Conservation (phyloP, 1,284 basidiomycete species). For the Ganoderma sp. region DNA sequence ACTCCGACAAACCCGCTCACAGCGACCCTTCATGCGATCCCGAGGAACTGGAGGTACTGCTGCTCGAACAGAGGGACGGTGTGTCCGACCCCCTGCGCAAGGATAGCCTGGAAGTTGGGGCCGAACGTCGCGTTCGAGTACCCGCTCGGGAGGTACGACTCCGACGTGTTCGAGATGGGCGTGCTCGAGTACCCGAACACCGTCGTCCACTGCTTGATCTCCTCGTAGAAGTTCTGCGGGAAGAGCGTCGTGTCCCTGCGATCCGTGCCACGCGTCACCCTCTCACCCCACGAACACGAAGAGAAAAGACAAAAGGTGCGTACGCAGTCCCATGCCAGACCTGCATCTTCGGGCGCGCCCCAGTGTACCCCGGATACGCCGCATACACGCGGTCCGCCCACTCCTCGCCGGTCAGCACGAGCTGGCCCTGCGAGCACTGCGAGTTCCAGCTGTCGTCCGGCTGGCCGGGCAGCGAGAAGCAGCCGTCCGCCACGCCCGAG, state of each 20-base stretch:
- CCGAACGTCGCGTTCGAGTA: constrained; percentile 56
- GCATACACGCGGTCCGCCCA: constrained; percentile 54
- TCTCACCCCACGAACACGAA: background rate
- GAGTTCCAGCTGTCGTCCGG: constrained; percentile 53
- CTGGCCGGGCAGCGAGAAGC: constrained; percentile 52
- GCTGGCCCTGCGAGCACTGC: constrained; percentile 46
- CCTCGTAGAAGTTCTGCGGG: constrained; percentile 57
- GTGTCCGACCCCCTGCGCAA: constrained; percentile 51
- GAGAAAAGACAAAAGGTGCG: constrained; percentile 29
- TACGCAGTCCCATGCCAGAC: constrained; percentile 61
- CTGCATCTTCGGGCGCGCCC: constrained; percentile 56
- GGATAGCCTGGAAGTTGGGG: constrained; percentile 52
- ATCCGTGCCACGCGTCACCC: background rate
- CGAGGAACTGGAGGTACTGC: constrained; percentile 31
- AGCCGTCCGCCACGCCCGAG: constrained; percentile 61
- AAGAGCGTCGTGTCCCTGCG: constrained; percentile 55
- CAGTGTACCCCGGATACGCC: constrained; percentile 58
- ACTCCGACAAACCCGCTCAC: background rate
- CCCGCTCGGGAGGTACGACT: constrained; percentile 37
- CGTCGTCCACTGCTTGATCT: constrained; percentile 44
- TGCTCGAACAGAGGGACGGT: constrained; percentile 38
- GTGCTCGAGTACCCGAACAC: constrained; percentile 25
- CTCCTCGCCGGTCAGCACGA: constrained; percentile 52
- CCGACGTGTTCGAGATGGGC: constrained; percentile 43
- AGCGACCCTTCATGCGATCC: constrained; percentile 18